phyloP scores from a whole-genome alignment of 768 basidiomycete genomes.

The Glaciozyma antarctica region DNA sequence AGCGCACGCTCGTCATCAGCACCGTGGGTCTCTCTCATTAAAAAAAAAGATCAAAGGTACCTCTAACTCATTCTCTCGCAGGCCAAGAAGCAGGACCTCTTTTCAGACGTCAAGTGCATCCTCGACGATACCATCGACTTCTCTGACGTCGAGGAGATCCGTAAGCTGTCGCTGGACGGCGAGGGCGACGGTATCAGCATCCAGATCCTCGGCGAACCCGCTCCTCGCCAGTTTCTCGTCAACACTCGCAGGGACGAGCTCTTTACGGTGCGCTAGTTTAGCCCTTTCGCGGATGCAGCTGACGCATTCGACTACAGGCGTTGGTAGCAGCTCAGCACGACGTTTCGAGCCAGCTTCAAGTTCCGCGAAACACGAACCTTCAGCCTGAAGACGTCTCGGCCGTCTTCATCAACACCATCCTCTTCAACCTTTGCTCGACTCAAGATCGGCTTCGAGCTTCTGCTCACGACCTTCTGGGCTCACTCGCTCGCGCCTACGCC shows the following conservation, averaged over 20 bases:
- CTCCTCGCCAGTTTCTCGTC: not conserved
- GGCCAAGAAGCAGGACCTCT: conserved; percentile 56
- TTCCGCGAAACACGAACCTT: conserved; percentile 51
- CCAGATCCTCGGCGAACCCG: conserved; percentile 47
- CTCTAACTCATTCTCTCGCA: conserved; percentile 41
- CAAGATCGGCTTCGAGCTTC: conserved; percentile 70
- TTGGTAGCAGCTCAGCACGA: not conserved
- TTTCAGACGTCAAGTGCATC: conserved; percentile 58
- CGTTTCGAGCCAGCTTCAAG: not conserved
- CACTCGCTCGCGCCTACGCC: conserved; percentile 66
- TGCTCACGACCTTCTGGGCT: conserved; percentile 67
- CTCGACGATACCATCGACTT: conserved; percentile 73
- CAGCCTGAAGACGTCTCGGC: conserved; percentile 72
- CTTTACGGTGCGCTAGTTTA: not conserved
- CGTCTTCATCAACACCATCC: conserved; percentile 72
- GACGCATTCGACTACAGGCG: not conserved
- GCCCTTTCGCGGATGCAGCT: not conserved
- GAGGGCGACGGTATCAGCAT: conserved; percentile 33
- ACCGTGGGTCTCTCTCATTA: conserved; percentile 48
- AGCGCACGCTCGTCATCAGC: conserved; percentile 65
- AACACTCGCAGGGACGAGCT: conserved; percentile 1
- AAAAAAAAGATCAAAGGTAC: not conserved
- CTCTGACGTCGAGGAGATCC: conserved; percentile 74
- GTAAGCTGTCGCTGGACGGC: conserved; percentile 56
- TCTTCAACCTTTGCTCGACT: conserved; percentile 63